phyloP scores from a whole-genome alignment of 2,329 filamentous ascomycete genomes.

The Fusarium sp. region DNA sequence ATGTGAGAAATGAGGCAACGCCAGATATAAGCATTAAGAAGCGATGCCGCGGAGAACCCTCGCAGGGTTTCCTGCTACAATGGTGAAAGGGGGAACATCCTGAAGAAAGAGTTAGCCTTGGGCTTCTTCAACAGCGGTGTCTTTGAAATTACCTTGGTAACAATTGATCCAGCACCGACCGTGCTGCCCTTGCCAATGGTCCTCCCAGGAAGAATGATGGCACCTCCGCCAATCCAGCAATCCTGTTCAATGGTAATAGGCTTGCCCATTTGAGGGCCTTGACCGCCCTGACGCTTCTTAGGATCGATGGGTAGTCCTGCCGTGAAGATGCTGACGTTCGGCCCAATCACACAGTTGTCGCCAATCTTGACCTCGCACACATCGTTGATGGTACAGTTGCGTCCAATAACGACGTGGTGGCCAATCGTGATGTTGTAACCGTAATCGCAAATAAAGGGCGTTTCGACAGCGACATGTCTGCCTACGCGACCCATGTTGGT shows the following conservation, averaged over 20 bases:
- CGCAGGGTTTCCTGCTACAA: conserved; percentile 77
- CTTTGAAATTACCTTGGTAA: conserved; percentile 71
- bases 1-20: conserved; percentile 27
- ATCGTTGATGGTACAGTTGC: conserved; percentile 88
- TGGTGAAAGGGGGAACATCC: conserved; percentile 75
- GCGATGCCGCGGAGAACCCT: conserved; percentile 60
- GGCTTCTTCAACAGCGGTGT: not conserved
- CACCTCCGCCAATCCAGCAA: conserved; percentile 83
- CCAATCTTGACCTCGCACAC: conserved; percentile 87
- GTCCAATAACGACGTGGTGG: conserved; percentile 83
- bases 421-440: conserved; percentile 94
- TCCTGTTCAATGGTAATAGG: conserved; percentile 85
- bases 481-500: conserved; percentile 73
- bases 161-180: conserved; percentile 85
- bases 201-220: conserved; percentile 80
- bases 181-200: conserved; percentile 83
- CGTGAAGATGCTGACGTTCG: conserved; percentile 88
- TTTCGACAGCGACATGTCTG: conserved; percentile 81
- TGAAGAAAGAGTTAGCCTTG: conserved; percentile 42
- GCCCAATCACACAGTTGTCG: conserved; percentile 79
- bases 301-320: conserved; percentile 78
- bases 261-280: conserved; percentile 76
- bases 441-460: conserved; percentile 93
- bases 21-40: conserved; percentile 38
- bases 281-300: conserved; percentile 77